Conservation (phyloP, 192 early-diverging fungal genomes). For the Podila verticillata region DNA sequence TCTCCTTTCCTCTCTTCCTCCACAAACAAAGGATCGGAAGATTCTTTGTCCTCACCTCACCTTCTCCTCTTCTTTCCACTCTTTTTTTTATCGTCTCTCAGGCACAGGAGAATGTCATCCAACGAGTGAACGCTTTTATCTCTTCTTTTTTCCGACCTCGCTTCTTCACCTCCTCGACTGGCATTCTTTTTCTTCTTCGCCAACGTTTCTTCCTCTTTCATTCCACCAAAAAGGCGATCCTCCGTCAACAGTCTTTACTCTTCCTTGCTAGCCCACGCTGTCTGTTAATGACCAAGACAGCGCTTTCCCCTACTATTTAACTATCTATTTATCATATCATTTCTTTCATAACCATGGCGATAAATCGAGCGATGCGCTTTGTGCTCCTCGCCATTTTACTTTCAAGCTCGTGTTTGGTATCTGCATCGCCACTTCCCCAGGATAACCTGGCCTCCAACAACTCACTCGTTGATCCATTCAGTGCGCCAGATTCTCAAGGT, state of each 20-base stretch:
- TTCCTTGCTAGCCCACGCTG: neutral
- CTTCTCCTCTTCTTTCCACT: neutral
- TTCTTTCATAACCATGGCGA: too few relatives aligned
- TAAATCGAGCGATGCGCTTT: too few relatives aligned
- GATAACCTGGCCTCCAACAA: neutral
- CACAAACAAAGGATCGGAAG: too few relatives aligned
- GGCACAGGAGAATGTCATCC: neutral
- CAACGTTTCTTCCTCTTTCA: neutral
- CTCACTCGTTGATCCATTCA: conserved; percentile 27
- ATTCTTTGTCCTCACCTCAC: neutral
- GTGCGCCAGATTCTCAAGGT: conserved; percentile 35
- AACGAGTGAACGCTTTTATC: conserved; percentile 1
- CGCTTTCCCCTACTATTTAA: too few relatives aligned
- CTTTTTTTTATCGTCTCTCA: neutral
- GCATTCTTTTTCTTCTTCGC: neutral
- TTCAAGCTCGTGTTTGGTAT: neutral
- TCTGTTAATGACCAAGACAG: neutral
- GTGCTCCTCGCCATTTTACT: neutral
- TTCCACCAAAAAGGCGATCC: neutral
- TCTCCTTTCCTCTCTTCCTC: too few relatives aligned
- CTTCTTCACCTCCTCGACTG: conserved; percentile 1
- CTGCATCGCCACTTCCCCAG: neutral
- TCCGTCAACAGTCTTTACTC: neutral
- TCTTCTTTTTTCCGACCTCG: neutral
- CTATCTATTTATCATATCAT: too few relatives aligned